These are phyloP conservation scores for Trichoderma virens DNA, from an alignment of 495 filamentous ascomycete genomes.

Conservation along the genomic window DNA sequence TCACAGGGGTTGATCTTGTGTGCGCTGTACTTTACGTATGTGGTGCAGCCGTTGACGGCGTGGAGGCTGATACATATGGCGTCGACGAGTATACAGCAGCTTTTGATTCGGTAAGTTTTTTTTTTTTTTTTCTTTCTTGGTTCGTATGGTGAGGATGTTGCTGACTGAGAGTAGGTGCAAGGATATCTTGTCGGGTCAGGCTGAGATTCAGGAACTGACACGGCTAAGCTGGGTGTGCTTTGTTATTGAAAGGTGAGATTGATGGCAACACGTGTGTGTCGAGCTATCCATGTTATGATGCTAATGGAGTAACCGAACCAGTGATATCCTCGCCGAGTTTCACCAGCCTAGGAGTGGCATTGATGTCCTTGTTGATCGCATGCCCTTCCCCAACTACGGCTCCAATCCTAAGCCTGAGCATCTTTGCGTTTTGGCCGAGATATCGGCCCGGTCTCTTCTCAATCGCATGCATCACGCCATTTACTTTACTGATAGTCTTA, in stretches of 20 bases:
- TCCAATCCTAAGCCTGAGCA: background rate
- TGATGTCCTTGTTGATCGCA: background rate
- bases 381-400: conserved; percentile 4
- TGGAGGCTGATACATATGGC: conserved; percentile 5
- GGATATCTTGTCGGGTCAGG: background rate
- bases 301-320: background rate
- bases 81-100: conserved; percentile 4
- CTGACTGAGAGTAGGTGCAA: conserved; percentile 1
- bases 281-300: too few relatives aligned
- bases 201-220: background rate
- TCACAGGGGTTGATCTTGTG: background rate
- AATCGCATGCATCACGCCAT: conserved; percentile 2
- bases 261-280: too few relatives aligned
- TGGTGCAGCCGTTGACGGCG: conserved; percentile 6
- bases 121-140: background rate
- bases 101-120: background rate
- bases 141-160: background rate
- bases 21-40: conserved; percentile 3
- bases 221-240: conserved; percentile 4
- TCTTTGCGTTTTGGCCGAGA: conserved; percentile 1
- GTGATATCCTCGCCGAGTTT: conserved; percentile 4
- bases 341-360: conserved; percentile 1
- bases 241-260: background rate
- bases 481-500: background rate
- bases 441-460: background rate